Percentiles rank a stretch among this genome's conserved stretches.
These are phyloP conservation scores for Daldinia concentrica DNA, from an alignment of 495 filamentous ascomycete species.

Conservation along the genomic window DNA sequence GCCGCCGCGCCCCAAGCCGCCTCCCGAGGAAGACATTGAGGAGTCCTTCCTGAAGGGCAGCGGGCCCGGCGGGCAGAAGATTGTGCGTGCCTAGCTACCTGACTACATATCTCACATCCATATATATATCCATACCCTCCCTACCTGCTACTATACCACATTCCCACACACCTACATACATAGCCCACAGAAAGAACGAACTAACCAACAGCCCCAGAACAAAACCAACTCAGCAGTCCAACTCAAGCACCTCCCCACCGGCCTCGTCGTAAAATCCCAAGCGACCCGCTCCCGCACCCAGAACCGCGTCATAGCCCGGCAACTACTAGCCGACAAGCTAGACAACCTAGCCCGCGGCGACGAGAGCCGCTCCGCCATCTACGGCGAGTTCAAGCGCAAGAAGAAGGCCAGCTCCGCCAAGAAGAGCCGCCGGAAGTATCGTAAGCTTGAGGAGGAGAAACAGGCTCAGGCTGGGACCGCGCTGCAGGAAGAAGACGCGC, in stretches of 20 bases:
- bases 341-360: slow-evolving; percentile 68
- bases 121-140: too few relatives aligned
- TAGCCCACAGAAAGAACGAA: neutral
- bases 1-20: slow-evolving; percentile 74
- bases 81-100: slow-evolving; percentile 56
- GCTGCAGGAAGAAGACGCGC: neutral
- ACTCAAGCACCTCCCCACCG: slow-evolving; percentile 86
- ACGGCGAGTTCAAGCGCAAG: slow-evolving; percentile 56
- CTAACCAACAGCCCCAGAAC: slow-evolving; percentile 65
- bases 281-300: slow-evolving; percentile 86
- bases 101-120: neutral
- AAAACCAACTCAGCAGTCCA: slow-evolving; percentile 98
- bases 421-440: slow-evolving; percentile 61
- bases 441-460: slow-evolving; percentile 56
- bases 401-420: slow-evolving; percentile 58
- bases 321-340: slow-evolving; percentile 77
- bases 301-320: slow-evolving; percentile 87
- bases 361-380: slow-evolving; percentile 54
- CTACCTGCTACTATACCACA: too few relatives aligned
- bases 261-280: slow-evolving; percentile 90
- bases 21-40: slow-evolving; percentile 80
- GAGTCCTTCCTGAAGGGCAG: slow-evolving; percentile 90
- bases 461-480: neutral
- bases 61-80: slow-evolving; percentile 96
- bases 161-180: neutral